phyloP scores from a whole-genome alignment of 2,329 filamentous ascomycete genomes.

The Paraphoma chrysanthemicola region DNA sequence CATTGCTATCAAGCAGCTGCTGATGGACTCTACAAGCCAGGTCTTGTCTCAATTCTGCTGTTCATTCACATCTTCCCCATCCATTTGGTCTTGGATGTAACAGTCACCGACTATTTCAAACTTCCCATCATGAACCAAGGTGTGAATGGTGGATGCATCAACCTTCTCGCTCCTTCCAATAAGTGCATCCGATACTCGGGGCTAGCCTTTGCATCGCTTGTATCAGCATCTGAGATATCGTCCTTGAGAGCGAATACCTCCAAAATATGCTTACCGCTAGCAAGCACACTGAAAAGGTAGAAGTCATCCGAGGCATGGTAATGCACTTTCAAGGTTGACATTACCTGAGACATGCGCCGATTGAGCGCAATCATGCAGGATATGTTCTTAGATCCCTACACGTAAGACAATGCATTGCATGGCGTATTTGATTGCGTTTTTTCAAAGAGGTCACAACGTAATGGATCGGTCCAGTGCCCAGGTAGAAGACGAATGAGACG shows the following conservation, averaged over 20 bases:
- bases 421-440: too few relatives aligned
- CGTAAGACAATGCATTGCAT: slow-evolving; percentile 13
- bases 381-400: slow-evolving; percentile 13
- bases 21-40: neutral
- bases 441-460: slow-evolving; percentile 11
- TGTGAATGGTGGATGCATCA: slow-evolving; percentile 21
- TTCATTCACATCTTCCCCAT: neutral
- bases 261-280: neutral
- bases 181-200: neutral
- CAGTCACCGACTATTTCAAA: slow-evolving; percentile 16
- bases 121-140: slow-evolving; percentile 7
- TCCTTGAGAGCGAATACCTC: neutral
- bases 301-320: neutral
- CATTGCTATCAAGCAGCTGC: too few relatives aligned
- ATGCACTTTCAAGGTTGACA: slow-evolving; percentile 18
- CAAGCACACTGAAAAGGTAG: neutral
- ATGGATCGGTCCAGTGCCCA: slow-evolving; percentile 15
- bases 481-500: slow-evolving; percentile 11
- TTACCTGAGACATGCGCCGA: slow-evolving; percentile 6
- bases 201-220: neutral
- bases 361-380: slow-evolving; percentile 6
- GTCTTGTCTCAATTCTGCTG: neutral
- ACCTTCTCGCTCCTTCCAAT: slow-evolving; percentile 12
- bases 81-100: slow-evolving; percentile 10
- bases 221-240: too few relatives aligned